Conservation (phyloP, 2,329 filamentous ascomycete genomes). For the Colletotrichum horii region DNA sequence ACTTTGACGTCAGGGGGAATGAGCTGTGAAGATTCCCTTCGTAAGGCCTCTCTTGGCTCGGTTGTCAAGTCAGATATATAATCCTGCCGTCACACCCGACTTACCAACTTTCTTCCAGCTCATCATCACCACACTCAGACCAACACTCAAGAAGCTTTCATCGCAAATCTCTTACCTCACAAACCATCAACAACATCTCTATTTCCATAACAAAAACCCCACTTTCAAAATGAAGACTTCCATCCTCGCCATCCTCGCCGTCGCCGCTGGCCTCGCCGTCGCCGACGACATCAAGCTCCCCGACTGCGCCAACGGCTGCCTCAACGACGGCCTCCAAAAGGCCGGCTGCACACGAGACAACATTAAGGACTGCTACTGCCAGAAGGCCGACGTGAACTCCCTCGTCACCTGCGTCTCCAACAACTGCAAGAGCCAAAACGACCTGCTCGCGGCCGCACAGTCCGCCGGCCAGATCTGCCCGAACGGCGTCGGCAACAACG, state of each 20-base stretch:
- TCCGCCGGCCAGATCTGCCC: slow-evolving; percentile 7
- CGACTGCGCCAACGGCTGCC: slow-evolving; percentile 16
- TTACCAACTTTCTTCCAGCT: not conserved
- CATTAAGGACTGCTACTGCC: slow-evolving; percentile 18
- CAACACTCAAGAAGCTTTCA: not conserved
- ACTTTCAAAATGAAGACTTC: slow-evolving; percentile 8
- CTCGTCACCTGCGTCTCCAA: slow-evolving; percentile 7
- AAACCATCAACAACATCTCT: not conserved
- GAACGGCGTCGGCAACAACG: not conserved
- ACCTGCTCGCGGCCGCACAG: slow-evolving; percentile 13
- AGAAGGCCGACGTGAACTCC: slow-evolving; percentile 13
- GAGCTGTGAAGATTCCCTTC: not conserved
- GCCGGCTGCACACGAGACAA: slow-evolving; percentile 10
- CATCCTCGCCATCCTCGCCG: not conserved
- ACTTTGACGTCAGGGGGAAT: not conserved
- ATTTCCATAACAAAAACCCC: not conserved
- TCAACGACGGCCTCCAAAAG: slow-evolving; percentile 15
- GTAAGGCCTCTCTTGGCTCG: not conserved
- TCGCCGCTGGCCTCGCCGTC: not conserved
- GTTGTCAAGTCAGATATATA: not conserved
- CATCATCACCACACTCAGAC: not conserved
- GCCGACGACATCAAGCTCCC: slow-evolving; percentile 9
- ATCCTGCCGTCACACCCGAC: not conserved
- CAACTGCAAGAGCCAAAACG: slow-evolving; percentile 13
- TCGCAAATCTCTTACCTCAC: not conserved